Conservation (phyloP, 352 stramenopile genomes). For the Globisporangium sylvaticum region DNA sequence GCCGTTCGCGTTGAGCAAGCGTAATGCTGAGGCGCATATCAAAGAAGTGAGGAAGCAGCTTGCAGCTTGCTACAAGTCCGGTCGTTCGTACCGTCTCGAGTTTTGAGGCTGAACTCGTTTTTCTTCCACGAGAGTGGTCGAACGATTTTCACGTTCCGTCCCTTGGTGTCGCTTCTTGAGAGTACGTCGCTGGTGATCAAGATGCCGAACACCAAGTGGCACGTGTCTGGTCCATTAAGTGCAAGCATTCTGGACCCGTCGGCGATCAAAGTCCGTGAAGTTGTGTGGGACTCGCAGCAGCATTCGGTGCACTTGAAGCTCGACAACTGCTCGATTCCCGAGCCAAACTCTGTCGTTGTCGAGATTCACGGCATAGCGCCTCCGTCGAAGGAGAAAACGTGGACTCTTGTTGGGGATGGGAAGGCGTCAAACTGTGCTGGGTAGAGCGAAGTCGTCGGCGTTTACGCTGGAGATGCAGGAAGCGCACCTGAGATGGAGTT, state of each 20-base stretch:
- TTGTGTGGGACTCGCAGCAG: slow-evolving; percentile 45
- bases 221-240: slow-evolving; percentile 22
- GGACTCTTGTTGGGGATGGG: not conserved
- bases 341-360: slow-evolving; percentile 24
- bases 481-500: slow-evolving; percentile 34
- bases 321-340: slow-evolving; percentile 26
- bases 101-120: slow-evolving; percentile 55
- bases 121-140: slow-evolving; percentile 43
- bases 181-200: slow-evolving; percentile 31
- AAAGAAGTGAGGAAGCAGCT: slow-evolving; percentile 28
- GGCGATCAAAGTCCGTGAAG: slow-evolving; percentile 27
- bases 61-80: slow-evolving; percentile 27
- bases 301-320: slow-evolving; percentile 36
- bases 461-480: slow-evolving; percentile 19
- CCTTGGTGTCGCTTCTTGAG: slow-evolving; percentile 26
- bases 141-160: slow-evolving; percentile 36
- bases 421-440: slow-evolving; percentile 26
- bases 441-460: slow-evolving; percentile 35
- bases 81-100: slow-evolving; percentile 39
- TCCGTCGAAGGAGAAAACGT: slow-evolving; percentile 11
- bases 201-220: slow-evolving; percentile 47
- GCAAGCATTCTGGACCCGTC: slow-evolving; percentile 24
- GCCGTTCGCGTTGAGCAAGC: slow-evolving; percentile 35
- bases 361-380: slow-evolving; percentile 31
- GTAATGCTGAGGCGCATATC: slow-evolving; percentile 24